These are phyloP conservation scores for Curvularia lunata DNA, from an alignment of 2,329 filamentous ascomycete species.

Conservation along the genomic window DNA sequence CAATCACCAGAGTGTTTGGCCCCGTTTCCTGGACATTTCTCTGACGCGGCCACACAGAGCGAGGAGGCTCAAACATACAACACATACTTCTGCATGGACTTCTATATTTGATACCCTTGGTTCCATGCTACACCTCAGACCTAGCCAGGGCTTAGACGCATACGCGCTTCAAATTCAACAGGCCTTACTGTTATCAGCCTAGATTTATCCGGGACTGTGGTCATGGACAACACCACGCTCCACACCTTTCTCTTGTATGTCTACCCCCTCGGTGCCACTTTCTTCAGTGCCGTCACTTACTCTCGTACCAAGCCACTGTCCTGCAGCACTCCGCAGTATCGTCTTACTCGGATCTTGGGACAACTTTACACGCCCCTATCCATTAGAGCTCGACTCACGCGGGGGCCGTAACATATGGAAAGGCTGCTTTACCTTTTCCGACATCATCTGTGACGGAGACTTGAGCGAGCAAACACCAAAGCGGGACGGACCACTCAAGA, in stretches of 20 bases:
- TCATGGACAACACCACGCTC: slow-evolving; percentile 62
- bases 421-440: slow-evolving; percentile 84
- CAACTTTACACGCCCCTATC: slow-evolving; percentile 81
- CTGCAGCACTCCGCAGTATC: slow-evolving; percentile 66
- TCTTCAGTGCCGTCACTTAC: slow-evolving; percentile 30
- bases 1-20: slow-evolving; percentile 28
- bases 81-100: slow-evolving; percentile 31
- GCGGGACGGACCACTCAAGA: slow-evolving; percentile 81
- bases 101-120: slow-evolving; percentile 41
- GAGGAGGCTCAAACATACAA: slow-evolving; percentile 34
- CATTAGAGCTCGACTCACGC: slow-evolving; percentile 79
- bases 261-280: slow-evolving; percentile 23
- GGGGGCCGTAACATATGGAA: slow-evolving; percentile 80
- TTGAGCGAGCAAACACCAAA: slow-evolving; percentile 58
- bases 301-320: slow-evolving; percentile 41
- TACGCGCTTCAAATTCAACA: slow-evolving; percentile 34
- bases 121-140: slow-evolving; percentile 25
- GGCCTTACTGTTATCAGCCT: slow-evolving; percentile 38
- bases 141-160: slow-evolving; percentile 33
- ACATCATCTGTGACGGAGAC: slow-evolving; percentile 83
- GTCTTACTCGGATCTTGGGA: slow-evolving; percentile 93
- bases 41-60: slow-evolving; percentile 31
- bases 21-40: slow-evolving; percentile 24
- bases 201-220: slow-evolving; percentile 33
- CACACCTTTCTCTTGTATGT: slow-evolving; percentile 64